These are phyloP conservation scores for Ustilago hordei DNA, from an alignment of 1,284 basidiomycete genomes.

Conservation along the genomic window DNA sequence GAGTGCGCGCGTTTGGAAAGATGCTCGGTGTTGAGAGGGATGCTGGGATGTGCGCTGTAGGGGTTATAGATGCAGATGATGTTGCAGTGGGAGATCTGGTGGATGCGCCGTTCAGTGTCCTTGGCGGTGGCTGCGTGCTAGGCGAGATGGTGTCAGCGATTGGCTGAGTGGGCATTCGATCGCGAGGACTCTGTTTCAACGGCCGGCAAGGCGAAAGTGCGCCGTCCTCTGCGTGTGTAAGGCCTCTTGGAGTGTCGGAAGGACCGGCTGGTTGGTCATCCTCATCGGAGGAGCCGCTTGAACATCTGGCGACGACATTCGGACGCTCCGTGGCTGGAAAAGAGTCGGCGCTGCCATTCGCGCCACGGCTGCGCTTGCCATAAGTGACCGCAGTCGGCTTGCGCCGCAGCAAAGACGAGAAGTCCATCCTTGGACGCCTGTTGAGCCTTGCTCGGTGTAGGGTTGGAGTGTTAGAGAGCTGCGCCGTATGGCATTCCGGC, in stretches of 20 bases:
- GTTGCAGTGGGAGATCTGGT: neutral
- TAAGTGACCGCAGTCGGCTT: conserved; percentile 36
- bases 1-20: conserved; percentile 19
- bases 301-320: neutral
- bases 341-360: conserved; percentile 10
- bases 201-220: conserved; percentile 6
- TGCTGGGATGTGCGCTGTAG: conserved; percentile 12
- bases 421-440: conserved; percentile 14
- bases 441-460: neutral
- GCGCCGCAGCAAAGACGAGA: conserved; percentile 24
- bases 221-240: neutral
- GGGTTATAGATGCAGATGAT: conserved; percentile 10
- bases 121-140: neutral
- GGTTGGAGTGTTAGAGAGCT: neutral
- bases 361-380: conserved; percentile 27
- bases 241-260: neutral
- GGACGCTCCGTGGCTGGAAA: conserved; percentile 18
- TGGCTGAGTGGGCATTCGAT: neutral
- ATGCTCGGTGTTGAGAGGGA: conserved; percentile 14
- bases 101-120: neutral
- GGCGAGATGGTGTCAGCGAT: conserved; percentile 7
- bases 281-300: conserved; percentile 33
- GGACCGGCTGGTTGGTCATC: conserved; percentile 4
- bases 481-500: neutral
- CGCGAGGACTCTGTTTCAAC: conserved; percentile 7